phyloP scores from a whole-genome alignment of 2,329 filamentous ascomycete species.

The Ophiostoma ips region DNA sequence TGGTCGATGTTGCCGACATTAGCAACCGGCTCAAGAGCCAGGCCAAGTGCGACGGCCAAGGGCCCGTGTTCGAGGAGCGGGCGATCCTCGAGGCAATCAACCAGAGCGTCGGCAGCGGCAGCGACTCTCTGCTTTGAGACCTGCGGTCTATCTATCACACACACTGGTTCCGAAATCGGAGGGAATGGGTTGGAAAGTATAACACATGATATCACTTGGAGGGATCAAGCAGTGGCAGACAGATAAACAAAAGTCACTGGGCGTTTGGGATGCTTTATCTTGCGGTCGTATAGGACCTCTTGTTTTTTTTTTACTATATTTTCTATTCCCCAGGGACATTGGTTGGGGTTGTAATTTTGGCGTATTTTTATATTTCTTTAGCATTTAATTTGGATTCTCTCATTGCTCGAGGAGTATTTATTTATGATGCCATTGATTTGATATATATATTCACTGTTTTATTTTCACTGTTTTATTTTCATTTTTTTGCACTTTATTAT shows the following conservation, averaged over 20 bases:
- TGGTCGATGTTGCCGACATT: slow-evolving; percentile 70
- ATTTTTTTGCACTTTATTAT: too few species aligned
- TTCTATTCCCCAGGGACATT: too few species aligned
- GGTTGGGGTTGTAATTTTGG: too few species aligned
- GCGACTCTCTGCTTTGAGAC: slow-evolving; percentile 56
- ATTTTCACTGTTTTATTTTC: too few species aligned
- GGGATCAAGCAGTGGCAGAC: not conserved
- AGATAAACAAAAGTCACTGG: not conserved
- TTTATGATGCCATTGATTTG: too few species aligned
- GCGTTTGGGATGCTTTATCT: not conserved
- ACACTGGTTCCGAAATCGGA: fast-evolving
- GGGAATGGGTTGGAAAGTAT: not conserved
- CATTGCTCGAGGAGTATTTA: too few species aligned
- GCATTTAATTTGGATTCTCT: too few species aligned
- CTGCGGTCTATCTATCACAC: too few species aligned
- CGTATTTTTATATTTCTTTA: too few species aligned
- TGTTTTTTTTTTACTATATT: not conserved
- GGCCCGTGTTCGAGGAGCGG: slow-evolving; percentile 73
- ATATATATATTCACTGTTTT: too few species aligned
- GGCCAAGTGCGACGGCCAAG: slow-evolving; percentile 73
- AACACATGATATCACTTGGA: not conserved
- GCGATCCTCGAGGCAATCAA: slow-evolving; percentile 62
- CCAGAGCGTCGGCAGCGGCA: slow-evolving; percentile 60
- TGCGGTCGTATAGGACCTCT: not conserved
- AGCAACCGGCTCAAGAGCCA: slow-evolving; percentile 62